phyloP scores from a whole-genome alignment of 2,329 filamentous ascomycete genomes.

The Aspergillus quadricinctus region DNA sequence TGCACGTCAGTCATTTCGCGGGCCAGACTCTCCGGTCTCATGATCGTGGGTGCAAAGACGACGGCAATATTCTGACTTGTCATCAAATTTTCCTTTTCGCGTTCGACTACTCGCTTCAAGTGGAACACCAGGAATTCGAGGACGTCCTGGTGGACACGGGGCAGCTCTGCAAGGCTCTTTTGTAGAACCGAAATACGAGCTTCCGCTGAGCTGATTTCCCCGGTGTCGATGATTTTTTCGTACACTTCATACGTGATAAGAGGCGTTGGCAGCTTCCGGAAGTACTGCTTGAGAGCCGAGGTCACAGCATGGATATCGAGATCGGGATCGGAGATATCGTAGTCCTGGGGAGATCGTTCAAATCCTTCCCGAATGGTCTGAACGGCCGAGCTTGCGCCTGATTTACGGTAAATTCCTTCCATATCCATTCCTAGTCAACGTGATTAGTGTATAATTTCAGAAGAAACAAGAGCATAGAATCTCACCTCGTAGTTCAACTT shows the following conservation, averaged over 20 bases:
- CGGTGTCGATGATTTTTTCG: constrained; percentile 71
- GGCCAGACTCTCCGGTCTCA: constrained; percentile 84
- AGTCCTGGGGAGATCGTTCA: constrained; percentile 69
- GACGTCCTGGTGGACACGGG: constrained; percentile 78
- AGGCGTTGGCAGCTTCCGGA: constrained; percentile 84
- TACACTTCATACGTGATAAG: constrained; percentile 91
- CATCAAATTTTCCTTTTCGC: constrained; percentile 88
- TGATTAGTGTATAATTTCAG: constrained; percentile 11
- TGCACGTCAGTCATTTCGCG: constrained; percentile 96
- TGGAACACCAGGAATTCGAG: constrained; percentile 94
- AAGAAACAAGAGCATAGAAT: neutral
- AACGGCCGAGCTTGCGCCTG: constrained; percentile 85
- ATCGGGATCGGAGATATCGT: constrained; percentile 87
- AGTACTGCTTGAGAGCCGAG: constrained; percentile 94
- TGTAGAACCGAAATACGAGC: constrained; percentile 69
- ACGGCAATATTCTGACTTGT: constrained; percentile 93
- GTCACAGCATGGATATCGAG: constrained; percentile 96
- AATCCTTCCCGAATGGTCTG: constrained; percentile 89
- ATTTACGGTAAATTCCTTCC: constrained; percentile 97
- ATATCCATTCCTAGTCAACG: constrained; percentile 68
- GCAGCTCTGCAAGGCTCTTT: constrained; percentile 71
- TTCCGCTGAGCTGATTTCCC: constrained; percentile 58
- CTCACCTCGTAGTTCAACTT: constrained; percentile 82
- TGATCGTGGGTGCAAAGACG: constrained; percentile 95
- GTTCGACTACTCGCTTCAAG: constrained; percentile 76